phyloP scores from a whole-genome alignment of 306 rosid genomes.

The Lagenaria siceraria region DNA sequence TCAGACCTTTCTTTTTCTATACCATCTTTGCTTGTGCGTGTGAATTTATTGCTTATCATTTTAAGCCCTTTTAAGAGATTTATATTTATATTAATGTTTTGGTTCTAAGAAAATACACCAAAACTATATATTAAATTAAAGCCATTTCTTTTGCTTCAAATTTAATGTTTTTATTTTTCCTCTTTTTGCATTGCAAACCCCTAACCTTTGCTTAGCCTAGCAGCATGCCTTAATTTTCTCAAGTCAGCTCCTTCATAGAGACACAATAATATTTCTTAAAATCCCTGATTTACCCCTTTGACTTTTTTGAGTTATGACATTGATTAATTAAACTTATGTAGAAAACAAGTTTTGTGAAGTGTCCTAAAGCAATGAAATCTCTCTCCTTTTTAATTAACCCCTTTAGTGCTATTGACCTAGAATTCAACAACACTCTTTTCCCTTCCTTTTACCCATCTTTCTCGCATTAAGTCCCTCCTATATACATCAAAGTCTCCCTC shows the following conservation, averaged over 20 bases:
- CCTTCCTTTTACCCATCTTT: conserved; percentile 36
- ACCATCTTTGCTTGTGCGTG: background rate
- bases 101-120: background rate
- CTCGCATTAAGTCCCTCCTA: conserved; percentile 53
- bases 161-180: background rate
- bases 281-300: conserved; percentile 30
- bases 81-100: background rate
- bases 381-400: conserved; percentile 15
- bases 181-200: background rate
- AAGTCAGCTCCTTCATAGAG: conserved; percentile 18
- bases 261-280: conserved; percentile 2
- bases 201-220: conserved; percentile 60
- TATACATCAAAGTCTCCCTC: conserved; percentile 32
- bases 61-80: background rate
- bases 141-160: background rate
- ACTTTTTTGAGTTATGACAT: conserved; percentile 8
- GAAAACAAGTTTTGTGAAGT: background rate
- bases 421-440: conserved; percentile 43
- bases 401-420: background rate
- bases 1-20: background rate
- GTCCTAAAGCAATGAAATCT: conserved; percentile 12
- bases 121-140: background rate
- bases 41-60: background rate
- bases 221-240: conserved; percentile 40
- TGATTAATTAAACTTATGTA: background rate